phyloP scores from a whole-genome alignment of 495 filamentous ascomycete genomes.

The Recurvomyces mirabilis region DNA sequence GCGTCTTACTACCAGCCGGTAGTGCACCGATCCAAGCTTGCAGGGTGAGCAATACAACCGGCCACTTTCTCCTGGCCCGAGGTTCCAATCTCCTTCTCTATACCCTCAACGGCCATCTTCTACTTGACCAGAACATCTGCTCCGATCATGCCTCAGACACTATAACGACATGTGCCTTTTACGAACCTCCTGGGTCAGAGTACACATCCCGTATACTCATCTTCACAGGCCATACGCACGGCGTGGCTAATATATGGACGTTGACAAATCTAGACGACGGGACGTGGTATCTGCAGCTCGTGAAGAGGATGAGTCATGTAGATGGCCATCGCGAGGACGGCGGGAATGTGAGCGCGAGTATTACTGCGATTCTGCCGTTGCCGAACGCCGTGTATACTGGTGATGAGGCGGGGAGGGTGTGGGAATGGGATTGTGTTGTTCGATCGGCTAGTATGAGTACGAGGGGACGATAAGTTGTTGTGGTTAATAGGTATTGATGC shows the following conservation, averaged over 20 bases:
- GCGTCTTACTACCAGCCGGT: slow-evolving; percentile 50
- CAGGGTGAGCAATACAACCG: slow-evolving; percentile 77
- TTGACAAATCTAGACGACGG: slow-evolving; percentile 27
- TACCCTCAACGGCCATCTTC: slow-evolving; percentile 72
- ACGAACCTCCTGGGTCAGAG: slow-evolving; percentile 83
- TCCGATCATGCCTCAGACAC: slow-evolving; percentile 54
- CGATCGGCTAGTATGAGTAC: slow-evolving; percentile 5
- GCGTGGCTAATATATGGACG: slow-evolving; percentile 59
- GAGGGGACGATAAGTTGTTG: slow-evolving; percentile 7
- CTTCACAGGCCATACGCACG: slow-evolving; percentile 76
- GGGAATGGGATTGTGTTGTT: slow-evolving; percentile 83
- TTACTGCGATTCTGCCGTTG: slow-evolving; percentile 80
- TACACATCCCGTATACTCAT: slow-evolving; percentile 81
- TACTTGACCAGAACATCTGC: slow-evolving; percentile 71
- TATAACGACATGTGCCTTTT: slow-evolving; percentile 75
- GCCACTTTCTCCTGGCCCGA: slow-evolving; percentile 74
- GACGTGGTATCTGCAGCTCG: slow-evolving; percentile 47
- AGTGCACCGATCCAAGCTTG: slow-evolving; percentile 50
- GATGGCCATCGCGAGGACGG: slow-evolving; percentile 63
- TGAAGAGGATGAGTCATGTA: slow-evolving; percentile 74
- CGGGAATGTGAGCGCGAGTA: slow-evolving; percentile 64
- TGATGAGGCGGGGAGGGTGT: slow-evolving; percentile 81
- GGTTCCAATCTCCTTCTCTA: slow-evolving; percentile 65
- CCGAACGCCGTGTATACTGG: slow-evolving; percentile 80
- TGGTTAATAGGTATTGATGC: too few relatives aligned